Conservation (phyloP, 345 rosid species). For the Psidium guajava region DNA sequence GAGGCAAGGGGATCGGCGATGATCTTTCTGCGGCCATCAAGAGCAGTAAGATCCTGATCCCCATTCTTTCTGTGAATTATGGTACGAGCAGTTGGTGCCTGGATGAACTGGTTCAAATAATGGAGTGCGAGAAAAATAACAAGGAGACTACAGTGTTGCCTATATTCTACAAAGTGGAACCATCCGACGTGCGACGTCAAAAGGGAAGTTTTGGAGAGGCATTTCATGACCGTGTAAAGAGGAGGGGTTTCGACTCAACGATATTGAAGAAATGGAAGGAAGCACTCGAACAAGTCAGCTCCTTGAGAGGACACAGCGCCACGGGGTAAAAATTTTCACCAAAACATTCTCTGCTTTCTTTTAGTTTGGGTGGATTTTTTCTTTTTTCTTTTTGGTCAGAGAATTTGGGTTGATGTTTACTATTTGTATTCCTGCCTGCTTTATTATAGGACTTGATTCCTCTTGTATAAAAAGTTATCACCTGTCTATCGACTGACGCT, state of each 20-base stretch:
- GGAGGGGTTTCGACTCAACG: too few relatives aligned
- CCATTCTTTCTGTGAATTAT: background rate
- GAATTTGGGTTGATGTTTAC: background rate
- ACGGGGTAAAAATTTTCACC: too few relatives aligned
- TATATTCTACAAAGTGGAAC: background rate
- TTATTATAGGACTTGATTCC: background rate
- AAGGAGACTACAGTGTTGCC: background rate
- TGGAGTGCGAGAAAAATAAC: background rate
- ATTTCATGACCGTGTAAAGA: too few relatives aligned
- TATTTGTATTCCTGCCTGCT: background rate
- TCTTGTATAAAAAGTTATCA: rapidly evolving
- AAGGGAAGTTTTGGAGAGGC: background rate
- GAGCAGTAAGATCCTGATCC: background rate
- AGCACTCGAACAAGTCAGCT: background rate
- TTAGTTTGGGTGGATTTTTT: too few relatives aligned
- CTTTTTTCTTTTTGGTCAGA: too few relatives aligned
- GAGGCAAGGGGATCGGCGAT: background rate
- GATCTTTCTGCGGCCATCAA: background rate
- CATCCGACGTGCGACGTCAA: background rate
- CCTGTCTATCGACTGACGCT: background rate
- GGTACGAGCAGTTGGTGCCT: background rate
- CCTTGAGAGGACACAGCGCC: background rate
- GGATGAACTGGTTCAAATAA: too few relatives aligned
- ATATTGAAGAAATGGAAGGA: background rate
- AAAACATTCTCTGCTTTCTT: background rate